Base-by-base conservation (phyloP, 108 stramenopile genomes). In the Fistulifera pelliculosa region DNA sequence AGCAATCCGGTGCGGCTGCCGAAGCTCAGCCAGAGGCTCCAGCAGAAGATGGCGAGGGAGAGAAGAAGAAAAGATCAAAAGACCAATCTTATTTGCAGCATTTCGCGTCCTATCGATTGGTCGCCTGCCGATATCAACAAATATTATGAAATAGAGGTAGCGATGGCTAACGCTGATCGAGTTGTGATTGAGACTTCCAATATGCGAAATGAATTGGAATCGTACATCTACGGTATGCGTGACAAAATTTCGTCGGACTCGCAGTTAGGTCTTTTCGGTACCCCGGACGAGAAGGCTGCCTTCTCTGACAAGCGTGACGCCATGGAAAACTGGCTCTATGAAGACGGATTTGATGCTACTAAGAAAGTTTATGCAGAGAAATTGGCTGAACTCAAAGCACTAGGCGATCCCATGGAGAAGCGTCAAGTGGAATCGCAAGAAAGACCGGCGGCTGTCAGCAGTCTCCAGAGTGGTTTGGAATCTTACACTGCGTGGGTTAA, bases 211-310 rank as follows among this genome's bases (percentile, higher is more conserved):
- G 96, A 98, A 61, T 74, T 99, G 21, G 99, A 99, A 65, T 77
- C 90, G 7, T 99, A 98, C 86, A 92, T 99, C 56, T 99, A 98
- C 73, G 65, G 75, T 54, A 94, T 98, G 97, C 90, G 97, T 21
- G 96, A 97, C 80, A 93, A 90, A 67, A 78, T 98, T 52, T 62
- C 72, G 45, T 94, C 90, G 11, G 76, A 78, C 15, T 84, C 86
- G 25, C 62, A 71, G 19, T 73, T 98, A 50, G 81, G 66, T 12
- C 44, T 65, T 13, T 99, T 79, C 67, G 76, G 69, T 50, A 87
- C 93, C 18, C 77, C 87, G n/a, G 78, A 65, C 49, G 96, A 94
- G 74, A 83, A 80, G 73, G 63, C 62, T 14, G 52, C 64, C 13
- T 92, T 98, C 61, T 55, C 61, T 17, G 57, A 62, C 19, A 54